Percentiles rank a stretch among this genome's conserved stretches.
These are phyloP conservation scores for Scutellaria galericulata DNA, from an alignment of 257 asterid genomes.

Conservation along the genomic window DNA sequence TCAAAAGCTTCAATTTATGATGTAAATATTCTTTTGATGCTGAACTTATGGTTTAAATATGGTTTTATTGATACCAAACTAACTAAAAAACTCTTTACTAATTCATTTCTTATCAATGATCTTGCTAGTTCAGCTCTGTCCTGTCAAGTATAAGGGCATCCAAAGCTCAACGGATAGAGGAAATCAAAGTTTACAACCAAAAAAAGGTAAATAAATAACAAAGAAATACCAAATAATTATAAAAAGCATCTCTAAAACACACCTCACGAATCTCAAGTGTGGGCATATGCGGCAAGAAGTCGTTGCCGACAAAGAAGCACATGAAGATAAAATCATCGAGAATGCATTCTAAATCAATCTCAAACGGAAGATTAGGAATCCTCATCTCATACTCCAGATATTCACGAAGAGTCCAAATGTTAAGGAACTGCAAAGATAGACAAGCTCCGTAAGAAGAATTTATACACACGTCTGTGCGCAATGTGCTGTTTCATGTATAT, in stretches of 20 bases:
- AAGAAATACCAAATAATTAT: constrained; percentile 28
- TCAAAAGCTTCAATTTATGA: constrained; percentile 11
- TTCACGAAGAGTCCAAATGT: constrained; percentile 96
- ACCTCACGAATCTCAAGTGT: constrained; percentile 99
- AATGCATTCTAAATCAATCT: constrained; percentile 83
- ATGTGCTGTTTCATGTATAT: constrained; percentile 8
- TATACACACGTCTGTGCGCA: constrained; percentile 16
- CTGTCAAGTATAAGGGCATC: constrained; percentile 3
- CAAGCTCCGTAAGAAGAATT: constrained; percentile 29
- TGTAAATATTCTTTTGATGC: too few relatives aligned
- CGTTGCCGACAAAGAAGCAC: constrained; percentile 98
- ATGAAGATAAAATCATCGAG: constrained; percentile 93
- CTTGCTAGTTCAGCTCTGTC: constrained; percentile 10
- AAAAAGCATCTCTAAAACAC: constrained; percentile 34
- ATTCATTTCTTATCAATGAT: neutral
- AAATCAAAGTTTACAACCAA: constrained; percentile 9
- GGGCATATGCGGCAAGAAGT: constrained; percentile 99
- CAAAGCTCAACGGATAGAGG: neutral
- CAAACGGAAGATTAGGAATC: constrained; percentile 81
- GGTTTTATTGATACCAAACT: constrained; percentile 9
- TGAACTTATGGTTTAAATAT: neutral
- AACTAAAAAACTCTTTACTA: constrained; percentile 4
- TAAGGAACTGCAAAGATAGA: constrained; percentile 68
- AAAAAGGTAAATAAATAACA: neutral
- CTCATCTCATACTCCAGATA: constrained; percentile 91